Evolutionary conservation across 495 filamentous ascomycete species (phyloP).

Genomic region (Daldinia bambusicola): DNA sequence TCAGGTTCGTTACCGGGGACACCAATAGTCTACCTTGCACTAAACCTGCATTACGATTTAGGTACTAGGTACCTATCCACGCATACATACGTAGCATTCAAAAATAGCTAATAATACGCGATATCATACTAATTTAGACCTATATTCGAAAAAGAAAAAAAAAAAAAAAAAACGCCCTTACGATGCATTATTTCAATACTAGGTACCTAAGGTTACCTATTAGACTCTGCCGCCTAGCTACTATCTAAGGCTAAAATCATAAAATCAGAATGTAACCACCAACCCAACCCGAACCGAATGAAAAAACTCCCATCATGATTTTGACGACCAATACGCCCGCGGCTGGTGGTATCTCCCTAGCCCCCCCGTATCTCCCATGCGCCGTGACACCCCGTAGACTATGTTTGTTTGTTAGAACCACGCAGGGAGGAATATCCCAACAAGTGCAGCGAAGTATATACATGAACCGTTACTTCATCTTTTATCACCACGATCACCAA

Average conservation of each 20-base stretch:
- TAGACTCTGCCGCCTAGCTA: background rate
- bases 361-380: constrained; percentile 33
- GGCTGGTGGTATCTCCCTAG: constrained; percentile 48
- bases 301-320: constrained; percentile 37
- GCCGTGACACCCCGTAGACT: constrained; percentile 47
- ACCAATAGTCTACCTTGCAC: too few relatives aligned
- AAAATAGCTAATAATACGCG: background rate
- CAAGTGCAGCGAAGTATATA: constrained; percentile 49
- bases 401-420: constrained; percentile 31
- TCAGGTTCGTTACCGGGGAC: too few relatives aligned
- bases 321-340: constrained; percentile 46
- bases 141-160: too few relatives aligned
- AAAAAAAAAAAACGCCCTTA: background rate
- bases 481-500: constrained; percentile 21
- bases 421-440: constrained; percentile 45
- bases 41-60: too few relatives aligned
- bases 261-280: constrained; percentile 8
- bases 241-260: constrained; percentile 7
- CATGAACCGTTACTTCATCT: constrained; percentile 47
- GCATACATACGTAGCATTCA: too few relatives aligned
- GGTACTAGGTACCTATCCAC: too few relatives aligned
- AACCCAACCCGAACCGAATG: constrained; percentile 17
- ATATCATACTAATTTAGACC: too few relatives aligned
- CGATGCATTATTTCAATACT: constrained; percentile 7
- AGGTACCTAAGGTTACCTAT: background rate